Evolutionary conservation across 169 alveolate genomes (phyloP), one percentile per base, ranked within the genome.

Genomic region (Cryptosporidium bovis): DNA sequence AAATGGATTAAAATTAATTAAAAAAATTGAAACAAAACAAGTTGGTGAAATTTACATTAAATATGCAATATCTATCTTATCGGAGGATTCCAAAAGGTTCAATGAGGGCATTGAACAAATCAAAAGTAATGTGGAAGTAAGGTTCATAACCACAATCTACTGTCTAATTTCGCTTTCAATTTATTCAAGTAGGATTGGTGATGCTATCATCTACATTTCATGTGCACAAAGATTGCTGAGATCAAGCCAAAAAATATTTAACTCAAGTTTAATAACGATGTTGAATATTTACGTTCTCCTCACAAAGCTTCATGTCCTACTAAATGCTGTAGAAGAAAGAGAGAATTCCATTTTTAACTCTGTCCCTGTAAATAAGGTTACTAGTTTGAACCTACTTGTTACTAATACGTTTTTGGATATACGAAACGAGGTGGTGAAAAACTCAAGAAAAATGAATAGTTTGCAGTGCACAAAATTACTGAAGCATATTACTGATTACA

Each of bases 401-500:
- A 55, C 50, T 51, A 51, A 64, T 29, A 69, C 51, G 3, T 34
- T 69, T n/a, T 46, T 51, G 20, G 16, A 20, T 33, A 69, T 69
- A 34, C 33, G 44, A 34, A 51, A 36, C 12, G 68, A 69, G 40
- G 44, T 69, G 40, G 15, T 36, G 33, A 18, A 51, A 53, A 69
- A 69, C 16, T 20, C 51, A 5, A 53, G 31, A 53, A 51, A 48
- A 33, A n/a, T 69, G 10, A 33, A 24, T 24, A 53, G 16, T 12
- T 51, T 51, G 20, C 67, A 69, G 40, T n/a, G 51, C 8, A n/a
- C 12, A 51, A 31, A 51, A 10, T 27, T 69, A 51, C 13, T 69
- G 33, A 55, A 69, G 46, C 66, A 69, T 20, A 20, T 69, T 29
- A 51, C 83, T 56, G 66, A 69, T 51, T 69, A 34, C 44, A 12